Conservation (phyloP, 306 rosid species). For the Prosopis cineraria region DNA sequence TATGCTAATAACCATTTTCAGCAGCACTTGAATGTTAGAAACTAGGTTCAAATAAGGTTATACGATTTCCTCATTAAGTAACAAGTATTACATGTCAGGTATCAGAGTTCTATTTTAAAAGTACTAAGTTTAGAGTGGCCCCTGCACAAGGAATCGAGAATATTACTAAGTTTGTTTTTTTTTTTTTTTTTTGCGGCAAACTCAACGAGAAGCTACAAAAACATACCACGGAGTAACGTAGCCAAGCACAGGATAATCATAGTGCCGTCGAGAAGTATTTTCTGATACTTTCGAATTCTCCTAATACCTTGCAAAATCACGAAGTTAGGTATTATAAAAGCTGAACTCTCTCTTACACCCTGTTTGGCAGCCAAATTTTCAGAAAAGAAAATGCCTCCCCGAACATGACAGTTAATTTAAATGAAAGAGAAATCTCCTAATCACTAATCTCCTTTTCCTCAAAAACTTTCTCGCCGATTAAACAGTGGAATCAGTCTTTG, state of each 20-base stretch:
- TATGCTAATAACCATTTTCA: background rate
- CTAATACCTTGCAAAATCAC: slow-evolving; percentile 42
- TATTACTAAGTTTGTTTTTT: no score
- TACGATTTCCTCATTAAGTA: background rate
- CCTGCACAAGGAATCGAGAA: no score
- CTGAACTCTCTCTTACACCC: background rate
- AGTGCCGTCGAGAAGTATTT: slow-evolving; percentile 59
- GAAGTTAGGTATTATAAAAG: slow-evolving; percentile 14
- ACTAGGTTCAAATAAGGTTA: background rate
- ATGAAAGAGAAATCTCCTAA: background rate
- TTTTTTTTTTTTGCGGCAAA: no score
- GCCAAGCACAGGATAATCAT: slow-evolving; percentile 74
- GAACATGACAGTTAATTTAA: background rate
- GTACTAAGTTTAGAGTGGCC: no score
- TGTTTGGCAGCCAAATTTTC: slow-evolving; percentile 4
- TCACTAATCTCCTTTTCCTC: background rate
- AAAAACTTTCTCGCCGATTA: background rate
- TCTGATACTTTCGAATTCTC: slow-evolving; percentile 64
- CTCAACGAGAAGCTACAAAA: background rate
- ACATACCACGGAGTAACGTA: slow-evolving; percentile 95
- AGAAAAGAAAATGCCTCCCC: background rate
- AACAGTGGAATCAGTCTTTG: background rate
- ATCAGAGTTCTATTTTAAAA: slow-evolving; percentile 11
- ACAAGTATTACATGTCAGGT: background rate
- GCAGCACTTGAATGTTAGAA: background rate